These are phyloP conservation scores for Dissophora globulifera DNA, from an alignment of 192 early-diverging fungal species.

Conservation along the genomic window DNA sequence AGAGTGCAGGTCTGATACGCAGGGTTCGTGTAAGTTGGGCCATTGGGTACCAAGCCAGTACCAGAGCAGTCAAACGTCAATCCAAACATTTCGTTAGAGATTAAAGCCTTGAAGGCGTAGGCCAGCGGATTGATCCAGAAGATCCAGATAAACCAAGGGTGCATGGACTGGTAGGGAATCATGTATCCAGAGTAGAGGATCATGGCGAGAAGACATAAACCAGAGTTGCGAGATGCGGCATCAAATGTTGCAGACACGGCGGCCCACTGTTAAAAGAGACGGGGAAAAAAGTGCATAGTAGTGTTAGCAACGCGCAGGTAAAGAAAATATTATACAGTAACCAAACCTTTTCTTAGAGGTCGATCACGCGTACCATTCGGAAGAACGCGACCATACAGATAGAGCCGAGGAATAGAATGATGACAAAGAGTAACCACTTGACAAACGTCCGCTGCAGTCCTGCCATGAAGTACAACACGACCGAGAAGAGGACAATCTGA, in stretches of 20 bases:
- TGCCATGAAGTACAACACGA: slow-evolving; percentile 72
- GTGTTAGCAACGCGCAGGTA: not conserved
- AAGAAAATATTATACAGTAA: too few species aligned
- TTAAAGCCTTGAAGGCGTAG: slow-evolving; percentile 67
- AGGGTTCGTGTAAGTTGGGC: slow-evolving; percentile 50
- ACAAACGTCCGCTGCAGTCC: slow-evolving; percentile 60
- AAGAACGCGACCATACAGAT: slow-evolving; percentile 69
- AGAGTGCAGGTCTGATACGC: slow-evolving; percentile 68
- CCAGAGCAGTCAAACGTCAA: slow-evolving; percentile 56
- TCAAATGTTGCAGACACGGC: slow-evolving; percentile 61
- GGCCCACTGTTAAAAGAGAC: too few species aligned
- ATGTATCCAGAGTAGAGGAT: slow-evolving; percentile 71
- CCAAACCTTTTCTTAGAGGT: not conserved
- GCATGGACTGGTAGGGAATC: slow-evolving; percentile 68
- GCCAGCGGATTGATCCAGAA: slow-evolving; percentile 73
- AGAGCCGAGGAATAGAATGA: slow-evolving; percentile 64
- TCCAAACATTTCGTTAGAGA: slow-evolving; percentile 72
- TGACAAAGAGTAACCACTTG: slow-evolving; percentile 66
- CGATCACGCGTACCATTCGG: slow-evolving; percentile 51
- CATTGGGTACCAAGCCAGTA: slow-evolving; percentile 32
- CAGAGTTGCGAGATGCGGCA: slow-evolving; percentile 62
- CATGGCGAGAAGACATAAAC: slow-evolving; percentile 62
- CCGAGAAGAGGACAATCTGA: slow-evolving; percentile 64
- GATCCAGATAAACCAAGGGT: slow-evolving; percentile 72
- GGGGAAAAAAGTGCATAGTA: too few species aligned